These are phyloP conservation scores for Trichothecium roseum DNA, from an alignment of 2,329 filamentous ascomycete species.

Conservation along the genomic window DNA sequence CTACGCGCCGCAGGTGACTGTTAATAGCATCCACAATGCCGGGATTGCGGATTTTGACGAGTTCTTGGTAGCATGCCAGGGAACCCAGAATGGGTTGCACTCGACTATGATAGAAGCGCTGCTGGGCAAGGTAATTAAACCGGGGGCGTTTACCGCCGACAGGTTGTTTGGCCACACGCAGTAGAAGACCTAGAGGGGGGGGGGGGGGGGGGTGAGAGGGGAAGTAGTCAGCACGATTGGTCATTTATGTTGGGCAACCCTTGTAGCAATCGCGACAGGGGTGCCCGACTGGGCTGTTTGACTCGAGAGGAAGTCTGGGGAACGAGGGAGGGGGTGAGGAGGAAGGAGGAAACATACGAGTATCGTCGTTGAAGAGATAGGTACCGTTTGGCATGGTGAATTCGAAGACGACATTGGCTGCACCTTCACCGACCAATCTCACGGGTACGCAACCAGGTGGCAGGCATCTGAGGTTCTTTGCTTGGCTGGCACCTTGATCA, in stretches of 20 bases:
- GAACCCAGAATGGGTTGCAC: conserved; percentile 23
- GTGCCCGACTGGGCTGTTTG: too few relatives aligned
- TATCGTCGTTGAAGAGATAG: conserved; percentile 5
- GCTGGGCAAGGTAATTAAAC: conserved; percentile 26
- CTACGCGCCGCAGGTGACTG: conserved; percentile 36
- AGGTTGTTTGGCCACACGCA: conserved; percentile 28
- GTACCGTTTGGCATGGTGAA: conserved; percentile 30
- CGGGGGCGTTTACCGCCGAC: conserved; percentile 16
- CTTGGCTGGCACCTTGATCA: conserved; percentile 3
- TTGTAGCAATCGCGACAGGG: too few relatives aligned
- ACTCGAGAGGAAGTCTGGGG: too few relatives aligned
- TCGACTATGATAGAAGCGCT: conserved; percentile 22
- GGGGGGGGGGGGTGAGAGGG: not conserved
- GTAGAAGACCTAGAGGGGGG: conserved; percentile 18
- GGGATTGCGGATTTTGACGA: conserved; percentile 24
- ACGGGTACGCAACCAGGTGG: conserved; percentile 22
- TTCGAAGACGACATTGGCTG: conserved; percentile 67
- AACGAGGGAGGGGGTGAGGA: not conserved
- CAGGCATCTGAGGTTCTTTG: conserved; percentile 17
- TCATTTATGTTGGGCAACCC: too few relatives aligned
- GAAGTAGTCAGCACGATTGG: not conserved
- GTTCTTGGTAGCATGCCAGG: conserved; percentile 24
- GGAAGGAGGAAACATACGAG: conserved; percentile 9
- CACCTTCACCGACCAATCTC: conserved; percentile 53
- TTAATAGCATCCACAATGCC: conserved; percentile 37